These are phyloP conservation scores for Aspergillus novoparasiticus DNA, from an alignment of 2,329 filamentous ascomycete genomes.

Conservation along the genomic window DNA sequence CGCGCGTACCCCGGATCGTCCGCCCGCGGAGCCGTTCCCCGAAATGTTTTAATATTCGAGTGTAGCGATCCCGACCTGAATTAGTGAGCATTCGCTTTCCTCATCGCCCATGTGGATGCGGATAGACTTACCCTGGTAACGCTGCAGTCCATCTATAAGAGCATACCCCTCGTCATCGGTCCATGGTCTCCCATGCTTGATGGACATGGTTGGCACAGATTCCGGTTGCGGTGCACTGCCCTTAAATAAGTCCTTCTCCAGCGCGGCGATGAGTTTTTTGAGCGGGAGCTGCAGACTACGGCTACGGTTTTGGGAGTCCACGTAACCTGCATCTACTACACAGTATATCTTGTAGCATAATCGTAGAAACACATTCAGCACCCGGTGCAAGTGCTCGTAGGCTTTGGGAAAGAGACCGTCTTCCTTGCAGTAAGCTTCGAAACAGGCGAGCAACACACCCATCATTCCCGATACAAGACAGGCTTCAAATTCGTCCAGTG, in stretches of 20 bases:
- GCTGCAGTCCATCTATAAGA: slow-evolving; percentile 29
- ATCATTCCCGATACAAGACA: slow-evolving; percentile 23
- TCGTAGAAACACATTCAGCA: slow-evolving; percentile 20
- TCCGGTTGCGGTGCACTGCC: neutral
- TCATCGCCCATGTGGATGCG: neutral
- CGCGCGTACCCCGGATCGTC: slow-evolving; percentile 21
- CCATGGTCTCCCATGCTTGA: slow-evolving; percentile 19
- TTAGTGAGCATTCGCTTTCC: neutral
- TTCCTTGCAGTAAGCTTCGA: slow-evolving; percentile 23
- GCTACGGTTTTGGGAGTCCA: slow-evolving; percentile 11
- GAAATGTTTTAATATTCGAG: slow-evolving; percentile 25
- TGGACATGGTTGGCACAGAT: neutral
- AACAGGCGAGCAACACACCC: slow-evolving; percentile 19
- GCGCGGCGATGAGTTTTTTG: slow-evolving; percentile 15
- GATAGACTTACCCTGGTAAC: slow-evolving; percentile 20
- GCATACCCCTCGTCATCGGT: slow-evolving; percentile 24
- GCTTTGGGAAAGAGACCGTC: slow-evolving; percentile 15
- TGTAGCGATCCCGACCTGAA: slow-evolving; percentile 27
- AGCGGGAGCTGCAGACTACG: slow-evolving; percentile 13
- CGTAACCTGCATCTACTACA: slow-evolving; percentile 10
- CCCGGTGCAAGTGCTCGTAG: slow-evolving; percentile 19
- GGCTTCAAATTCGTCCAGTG: slow-evolving; percentile 24
- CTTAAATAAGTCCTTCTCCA: slow-evolving; percentile 7
- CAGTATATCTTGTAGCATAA: slow-evolving; percentile 19
- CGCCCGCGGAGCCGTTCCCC: slow-evolving; percentile 15